These are phyloP conservation scores for Gigaspora rosea DNA, from an alignment of 192 early-diverging fungal genomes.

Conservation along the genomic window DNA sequence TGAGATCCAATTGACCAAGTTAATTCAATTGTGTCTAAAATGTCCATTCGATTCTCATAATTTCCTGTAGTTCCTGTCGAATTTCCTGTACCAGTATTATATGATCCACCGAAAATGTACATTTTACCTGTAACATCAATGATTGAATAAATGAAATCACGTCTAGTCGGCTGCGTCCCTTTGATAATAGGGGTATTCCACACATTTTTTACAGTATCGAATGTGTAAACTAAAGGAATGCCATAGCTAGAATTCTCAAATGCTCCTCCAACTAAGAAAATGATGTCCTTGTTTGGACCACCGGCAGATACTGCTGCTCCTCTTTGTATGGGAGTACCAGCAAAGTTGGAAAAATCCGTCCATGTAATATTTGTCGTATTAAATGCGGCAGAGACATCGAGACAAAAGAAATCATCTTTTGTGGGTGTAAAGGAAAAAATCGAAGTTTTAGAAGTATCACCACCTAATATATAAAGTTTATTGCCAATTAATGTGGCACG, in stretches of 20 bases:
- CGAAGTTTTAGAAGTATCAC: background rate
- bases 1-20: background rate
- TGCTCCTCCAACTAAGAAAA: background rate
- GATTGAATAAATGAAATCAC: background rate
- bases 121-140: conserved; percentile 1
- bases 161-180: background rate
- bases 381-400: background rate
- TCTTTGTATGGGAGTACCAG: background rate
- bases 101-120: background rate
- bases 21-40: background rate
- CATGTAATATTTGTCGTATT: background rate
- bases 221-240: too few relatives aligned
- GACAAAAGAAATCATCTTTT: background rate
- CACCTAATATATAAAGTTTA: background rate
- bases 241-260: background rate
- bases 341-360: background rate
- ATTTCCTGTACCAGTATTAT: background rate
- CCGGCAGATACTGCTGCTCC: background rate
- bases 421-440: too few relatives aligned
- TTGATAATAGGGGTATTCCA: too few relatives aligned
- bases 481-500: background rate
- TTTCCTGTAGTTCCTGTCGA: too few relatives aligned
- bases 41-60: background rate
- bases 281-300: background rate
- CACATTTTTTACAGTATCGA: too few relatives aligned